phyloP scores from a whole-genome alignment of 768 basidiomycete genomes.

The Lentinula sp. region DNA sequence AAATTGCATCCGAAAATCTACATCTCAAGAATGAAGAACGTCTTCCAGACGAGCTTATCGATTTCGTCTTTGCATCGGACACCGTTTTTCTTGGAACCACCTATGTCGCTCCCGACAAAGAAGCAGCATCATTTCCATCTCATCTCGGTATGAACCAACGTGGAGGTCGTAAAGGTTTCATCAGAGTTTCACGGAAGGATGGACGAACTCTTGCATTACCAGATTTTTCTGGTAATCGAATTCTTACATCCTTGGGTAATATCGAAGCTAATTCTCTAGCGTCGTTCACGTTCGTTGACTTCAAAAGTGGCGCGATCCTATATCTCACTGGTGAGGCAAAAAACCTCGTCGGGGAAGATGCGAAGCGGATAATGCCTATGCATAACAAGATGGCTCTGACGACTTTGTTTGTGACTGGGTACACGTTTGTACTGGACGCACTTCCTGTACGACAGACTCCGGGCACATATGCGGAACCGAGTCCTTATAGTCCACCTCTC shows the following conservation, averaged over 20 bases:
- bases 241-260: constrained; percentile 61
- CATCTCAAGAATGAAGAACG: constrained; percentile 28
- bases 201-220: constrained; percentile 51
- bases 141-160: constrained; percentile 62
- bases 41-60: constrained; percentile 43
- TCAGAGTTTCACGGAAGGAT: constrained; percentile 51
- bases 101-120: constrained; percentile 32
- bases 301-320: constrained; percentile 46
- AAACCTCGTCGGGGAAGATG: constrained; percentile 41
- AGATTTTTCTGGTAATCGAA: constrained; percentile 58
- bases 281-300: constrained; percentile 50
- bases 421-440: constrained; percentile 44
- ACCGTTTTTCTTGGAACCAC: constrained; percentile 51
- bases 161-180: constrained; percentile 52
- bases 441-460: constrained; percentile 44
- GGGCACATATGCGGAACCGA: constrained; percentile 20
- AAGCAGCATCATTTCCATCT: constrained; percentile 39
- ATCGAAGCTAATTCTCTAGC: constrained; percentile 52
- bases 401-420: constrained; percentile 44
- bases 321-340: constrained; percentile 56
- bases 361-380: constrained; percentile 49
- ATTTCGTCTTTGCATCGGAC: constrained; percentile 43
- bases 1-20: constrained; percentile 25
- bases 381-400: constrained; percentile 38
- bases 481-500: constrained; percentile 59